phyloP scores from a whole-genome alignment of 768 basidiomycete genomes.

The Hypholoma fasciculare region DNA sequence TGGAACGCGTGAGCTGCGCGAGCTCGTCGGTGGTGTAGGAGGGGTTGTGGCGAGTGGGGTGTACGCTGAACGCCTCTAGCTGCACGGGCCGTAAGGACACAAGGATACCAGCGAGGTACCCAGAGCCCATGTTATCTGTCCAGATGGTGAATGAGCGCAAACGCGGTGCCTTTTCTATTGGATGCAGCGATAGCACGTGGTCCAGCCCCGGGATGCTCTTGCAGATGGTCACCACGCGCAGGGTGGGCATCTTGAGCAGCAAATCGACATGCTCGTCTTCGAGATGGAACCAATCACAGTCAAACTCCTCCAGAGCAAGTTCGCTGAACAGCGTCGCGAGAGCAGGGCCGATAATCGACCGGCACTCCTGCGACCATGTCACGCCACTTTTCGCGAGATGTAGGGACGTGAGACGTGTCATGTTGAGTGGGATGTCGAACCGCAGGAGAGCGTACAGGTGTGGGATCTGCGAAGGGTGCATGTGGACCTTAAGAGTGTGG shows the following conservation, averaged over 20 bases:
- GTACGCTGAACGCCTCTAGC: background rate
- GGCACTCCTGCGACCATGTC: background rate
- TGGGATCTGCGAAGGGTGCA: background rate
- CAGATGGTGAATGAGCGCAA: background rate
- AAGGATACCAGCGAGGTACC: background rate
- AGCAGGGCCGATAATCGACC: background rate
- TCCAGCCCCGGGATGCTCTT: background rate
- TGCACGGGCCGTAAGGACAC: background rate
- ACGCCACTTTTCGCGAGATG: background rate
- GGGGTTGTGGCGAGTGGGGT: background rate
- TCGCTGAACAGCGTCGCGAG: background rate
- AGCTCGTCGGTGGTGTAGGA: background rate
- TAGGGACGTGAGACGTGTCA: background rate
- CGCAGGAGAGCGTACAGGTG: background rate
- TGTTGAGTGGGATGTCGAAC: background rate
- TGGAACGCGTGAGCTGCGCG: background rate
- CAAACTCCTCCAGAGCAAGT: slow-evolving; percentile 7
- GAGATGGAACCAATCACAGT: slow-evolving; percentile 6
- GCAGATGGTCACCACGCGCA: background rate
- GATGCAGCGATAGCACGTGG: background rate
- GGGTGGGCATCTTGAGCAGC: slow-evolving; percentile 5
- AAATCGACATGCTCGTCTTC: background rate
- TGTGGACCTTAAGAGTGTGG: background rate
- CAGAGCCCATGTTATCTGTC: background rate
- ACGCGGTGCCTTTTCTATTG: background rate